Conservation (phyloP, 371 early-diverging fungal species). For the Mucor irregularis region DNA sequence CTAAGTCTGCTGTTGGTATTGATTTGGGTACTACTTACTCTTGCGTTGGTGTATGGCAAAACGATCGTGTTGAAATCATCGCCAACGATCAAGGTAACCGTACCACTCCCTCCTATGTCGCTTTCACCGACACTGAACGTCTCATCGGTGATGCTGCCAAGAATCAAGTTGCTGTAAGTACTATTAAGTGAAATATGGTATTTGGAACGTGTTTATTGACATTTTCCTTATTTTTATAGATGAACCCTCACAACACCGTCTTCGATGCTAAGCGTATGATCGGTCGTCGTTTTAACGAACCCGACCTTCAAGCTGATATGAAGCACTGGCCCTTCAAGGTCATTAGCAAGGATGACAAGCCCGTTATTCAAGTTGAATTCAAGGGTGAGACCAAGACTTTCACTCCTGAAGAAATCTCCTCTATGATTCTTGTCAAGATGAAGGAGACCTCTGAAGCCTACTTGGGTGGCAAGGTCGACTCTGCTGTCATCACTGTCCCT, state of each 20-base stretch:
- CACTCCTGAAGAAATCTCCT: conserved; percentile 95
- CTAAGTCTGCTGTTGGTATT: conserved; percentile 61
- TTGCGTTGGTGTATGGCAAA: conserved; percentile 92
- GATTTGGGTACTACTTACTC: conserved; percentile 99
- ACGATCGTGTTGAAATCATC: conserved; percentile 75
- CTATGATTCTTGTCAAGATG: conserved; percentile 91
- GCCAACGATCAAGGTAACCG: conserved; percentile 79
- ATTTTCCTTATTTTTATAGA: conserved; percentile 56
- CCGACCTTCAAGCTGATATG: conserved; percentile 83
- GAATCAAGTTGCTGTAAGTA: conserved; percentile 63
- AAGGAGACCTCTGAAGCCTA: conserved; percentile 90
- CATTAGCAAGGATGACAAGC: conserved; percentile 90
- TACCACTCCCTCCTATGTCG: conserved; percentile 86
- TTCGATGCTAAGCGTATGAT: conserved; percentile 96
- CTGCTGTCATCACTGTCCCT: conserved; percentile 83
- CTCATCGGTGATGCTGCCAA: conserved; percentile 84
- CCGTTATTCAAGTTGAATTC: conserved; percentile 89
- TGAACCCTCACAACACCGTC: conserved; percentile 89
- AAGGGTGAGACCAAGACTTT: conserved; percentile 84
- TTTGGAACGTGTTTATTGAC: conserved; percentile 14
- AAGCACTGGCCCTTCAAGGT: conserved; percentile 91
- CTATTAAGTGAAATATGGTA: neutral
- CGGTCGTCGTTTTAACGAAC: conserved; percentile 89
- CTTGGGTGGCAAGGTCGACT: conserved; percentile 75
- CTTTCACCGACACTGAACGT: conserved; percentile 73